phyloP scores from a whole-genome alignment of 73 alveolate genomes.

The Halteria grandinella region DNA sequence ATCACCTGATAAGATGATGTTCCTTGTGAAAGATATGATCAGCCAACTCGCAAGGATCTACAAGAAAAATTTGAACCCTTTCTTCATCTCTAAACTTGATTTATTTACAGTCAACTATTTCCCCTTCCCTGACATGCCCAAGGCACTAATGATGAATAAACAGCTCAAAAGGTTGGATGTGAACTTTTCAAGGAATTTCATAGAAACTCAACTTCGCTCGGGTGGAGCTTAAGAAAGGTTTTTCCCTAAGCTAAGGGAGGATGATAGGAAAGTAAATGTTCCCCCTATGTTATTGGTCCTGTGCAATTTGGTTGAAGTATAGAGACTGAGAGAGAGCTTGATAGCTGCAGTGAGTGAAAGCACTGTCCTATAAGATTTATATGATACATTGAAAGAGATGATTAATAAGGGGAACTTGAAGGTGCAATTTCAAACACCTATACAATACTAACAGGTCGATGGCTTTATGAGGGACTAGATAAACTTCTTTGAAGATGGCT shows the following conservation, averaged over 20 bases:
- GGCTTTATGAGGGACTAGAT: conserved; percentile 35
- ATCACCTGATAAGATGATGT: conserved; percentile 57
- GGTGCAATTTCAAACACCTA: neutral
- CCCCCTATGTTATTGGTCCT: conserved; percentile 58
- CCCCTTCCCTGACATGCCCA: conserved; percentile 32
- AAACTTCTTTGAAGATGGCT: conserved; percentile 69
- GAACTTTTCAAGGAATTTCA: conserved; percentile 38
- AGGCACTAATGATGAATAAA: conserved; percentile 22
- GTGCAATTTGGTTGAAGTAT: conserved; percentile 61
- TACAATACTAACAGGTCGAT: no score
- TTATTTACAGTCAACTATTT: conserved; percentile 49
- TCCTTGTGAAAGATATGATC: conserved; percentile 58
- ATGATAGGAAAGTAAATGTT: conserved; percentile 50
- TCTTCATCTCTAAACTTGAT: conserved; percentile 60
- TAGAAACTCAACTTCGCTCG: conserved; percentile 19
- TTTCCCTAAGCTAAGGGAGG: conserved; percentile 62
- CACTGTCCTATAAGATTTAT: conserved; percentile 18
- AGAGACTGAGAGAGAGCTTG: conserved; percentile 60
- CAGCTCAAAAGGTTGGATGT: conserved; percentile 33
- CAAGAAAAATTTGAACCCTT: conserved; percentile 54
- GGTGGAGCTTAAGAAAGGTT: conserved; percentile 47
- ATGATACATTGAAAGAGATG: conserved; percentile 7
- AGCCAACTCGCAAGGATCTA: conserved; percentile 34
- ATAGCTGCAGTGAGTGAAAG: conserved; percentile 48
- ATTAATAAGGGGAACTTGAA: conserved; percentile 24